Conservation (phyloP, 768 basidiomycete species). For the Agaricus sinodeliciosus region DNA sequence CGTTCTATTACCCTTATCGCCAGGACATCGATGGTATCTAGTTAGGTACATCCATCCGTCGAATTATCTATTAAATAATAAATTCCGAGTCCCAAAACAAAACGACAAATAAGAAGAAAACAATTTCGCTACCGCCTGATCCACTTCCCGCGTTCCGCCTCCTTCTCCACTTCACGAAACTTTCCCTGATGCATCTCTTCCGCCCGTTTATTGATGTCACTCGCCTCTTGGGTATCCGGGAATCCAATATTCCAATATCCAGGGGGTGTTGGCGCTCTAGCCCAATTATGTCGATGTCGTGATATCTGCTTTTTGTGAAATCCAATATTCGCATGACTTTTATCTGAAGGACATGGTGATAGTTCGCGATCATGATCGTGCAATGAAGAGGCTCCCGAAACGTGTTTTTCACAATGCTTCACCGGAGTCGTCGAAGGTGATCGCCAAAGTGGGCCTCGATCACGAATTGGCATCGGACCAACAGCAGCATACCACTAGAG, state of each 20-base stretch:
- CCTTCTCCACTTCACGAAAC: conserved; percentile 47
- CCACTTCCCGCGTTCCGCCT: conserved; percentile 46
- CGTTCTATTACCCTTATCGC: no score
- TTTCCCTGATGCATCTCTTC: conserved; percentile 67
- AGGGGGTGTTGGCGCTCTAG: conserved; percentile 68
- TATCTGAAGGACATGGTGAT: conserved; percentile 10
- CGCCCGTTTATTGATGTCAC: conserved; percentile 68
- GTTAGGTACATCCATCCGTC: background rate
- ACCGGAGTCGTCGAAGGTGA: conserved; percentile 40
- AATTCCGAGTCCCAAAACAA: background rate
- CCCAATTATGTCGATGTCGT: conserved; percentile 68
- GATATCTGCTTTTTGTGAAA: conserved; percentile 69
- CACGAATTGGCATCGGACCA: conserved; percentile 59
- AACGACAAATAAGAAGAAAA: background rate
- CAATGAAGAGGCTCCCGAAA: conserved; percentile 5
- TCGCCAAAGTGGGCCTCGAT: conserved; percentile 69
- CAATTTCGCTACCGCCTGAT: conserved; percentile 19
- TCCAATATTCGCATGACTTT: conserved; percentile 24
- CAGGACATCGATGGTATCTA: no score
- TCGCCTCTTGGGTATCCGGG: conserved; percentile 77
- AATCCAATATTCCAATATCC: conserved; percentile 91
- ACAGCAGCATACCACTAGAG: conserved; percentile 76
- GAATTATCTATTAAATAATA: background rate
- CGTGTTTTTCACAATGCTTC: conserved; percentile 23
- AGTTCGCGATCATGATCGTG: conserved; percentile 8